Conservation (phyloP, 2,329 filamentous ascomycete genomes). For the Scortechinia acanthostroma region DNA sequence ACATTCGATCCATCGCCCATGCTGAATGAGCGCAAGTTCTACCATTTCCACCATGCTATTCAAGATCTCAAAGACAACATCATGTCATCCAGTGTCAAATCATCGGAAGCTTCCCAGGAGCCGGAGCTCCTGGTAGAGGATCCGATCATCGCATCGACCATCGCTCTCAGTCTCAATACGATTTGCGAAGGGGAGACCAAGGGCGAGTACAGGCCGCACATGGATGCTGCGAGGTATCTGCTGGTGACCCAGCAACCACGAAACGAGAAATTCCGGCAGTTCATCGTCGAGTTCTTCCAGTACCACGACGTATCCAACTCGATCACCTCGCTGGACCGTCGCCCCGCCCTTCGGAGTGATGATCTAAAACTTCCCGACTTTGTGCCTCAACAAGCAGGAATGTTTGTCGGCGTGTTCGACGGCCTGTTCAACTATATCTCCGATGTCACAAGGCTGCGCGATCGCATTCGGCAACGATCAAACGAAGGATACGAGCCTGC, state of each 20-base stretch:
- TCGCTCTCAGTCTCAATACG: slow-evolving; percentile 51
- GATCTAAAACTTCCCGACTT: slow-evolving; percentile 31
- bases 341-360: slow-evolving; percentile 39
- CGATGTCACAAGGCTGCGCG: slow-evolving; percentile 45
- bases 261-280: slow-evolving; percentile 45
- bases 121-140: slow-evolving; percentile 36
- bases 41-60: slow-evolving; percentile 37
- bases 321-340: slow-evolving; percentile 43
- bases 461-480: slow-evolving; percentile 41
- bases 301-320: slow-evolving; percentile 54
- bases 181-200: slow-evolving; percentile 50
- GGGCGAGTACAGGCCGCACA: slow-evolving; percentile 48
- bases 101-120: neutral
- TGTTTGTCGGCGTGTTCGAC: slow-evolving; percentile 48
- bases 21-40: slow-evolving; percentile 41
- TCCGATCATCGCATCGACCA: slow-evolving; percentile 51
- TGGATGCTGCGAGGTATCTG: slow-evolving; percentile 46
- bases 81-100: slow-evolving; percentile 12
- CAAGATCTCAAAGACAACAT: slow-evolving; percentile 27
- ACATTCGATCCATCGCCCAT: slow-evolving; percentile 37
- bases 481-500: slow-evolving; percentile 35
- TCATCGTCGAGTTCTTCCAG: slow-evolving; percentile 54
- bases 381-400: neutral
- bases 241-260: slow-evolving; percentile 37
- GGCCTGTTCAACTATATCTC: slow-evolving; percentile 53